These are phyloP conservation scores for Suhomyces coccinellae DNA, from an alignment of 1,139 yeast genomes.

Conservation along the genomic window DNA sequence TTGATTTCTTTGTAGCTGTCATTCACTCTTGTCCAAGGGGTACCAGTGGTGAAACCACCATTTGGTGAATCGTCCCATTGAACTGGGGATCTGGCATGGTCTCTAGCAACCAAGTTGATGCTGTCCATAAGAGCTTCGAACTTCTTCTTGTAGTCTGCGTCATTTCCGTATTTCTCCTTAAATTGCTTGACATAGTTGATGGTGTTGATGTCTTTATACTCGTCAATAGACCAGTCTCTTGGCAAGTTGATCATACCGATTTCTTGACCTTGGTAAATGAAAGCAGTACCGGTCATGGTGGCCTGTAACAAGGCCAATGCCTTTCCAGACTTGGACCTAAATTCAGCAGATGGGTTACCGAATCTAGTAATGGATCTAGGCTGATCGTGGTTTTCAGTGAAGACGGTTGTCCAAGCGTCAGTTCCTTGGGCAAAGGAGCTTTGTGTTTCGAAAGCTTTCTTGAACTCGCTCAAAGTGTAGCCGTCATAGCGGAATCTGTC, in stretches of 20 bases:
- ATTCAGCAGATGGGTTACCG: conserved; percentile 21
- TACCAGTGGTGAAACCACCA: conserved; percentile 25
- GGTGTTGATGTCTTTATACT: conserved; percentile 25
- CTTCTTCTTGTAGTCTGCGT: conserved; percentile 13
- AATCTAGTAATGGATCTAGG: conserved; percentile 26
- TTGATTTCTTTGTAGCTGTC: conserved; percentile 24
- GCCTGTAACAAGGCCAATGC: conserved; percentile 24
- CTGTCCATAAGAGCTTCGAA: conserved; percentile 17
- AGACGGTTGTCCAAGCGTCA: conserved; percentile 28
- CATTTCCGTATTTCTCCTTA: conserved; percentile 15
- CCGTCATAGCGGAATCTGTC: conserved; percentile 22
- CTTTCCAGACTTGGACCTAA: conserved; percentile 21
- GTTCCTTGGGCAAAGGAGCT: conserved; percentile 22
- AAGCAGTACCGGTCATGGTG: conserved; percentile 23
- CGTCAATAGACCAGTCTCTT: conserved; percentile 20
- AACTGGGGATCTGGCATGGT: conserved; percentile 27
- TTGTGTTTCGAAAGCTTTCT: conserved; percentile 20
- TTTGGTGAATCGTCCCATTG: conserved; percentile 23
- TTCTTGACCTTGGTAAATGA: conserved; percentile 29
- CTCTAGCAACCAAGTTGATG: conserved; percentile 24
- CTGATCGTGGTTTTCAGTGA: conserved; percentile 28
- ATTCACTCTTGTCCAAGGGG: conserved; percentile 26
- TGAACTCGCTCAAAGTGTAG: conserved; percentile 20
- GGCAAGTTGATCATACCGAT: conserved; percentile 27
- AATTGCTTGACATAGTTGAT: conserved; percentile 21